Percentiles rank a stretch among this genome's conserved stretches.
These are phyloP conservation scores for Tetramitus jugosus DNA, from an alignment of 208 protist genomes.

Conservation along the genomic window DNA sequence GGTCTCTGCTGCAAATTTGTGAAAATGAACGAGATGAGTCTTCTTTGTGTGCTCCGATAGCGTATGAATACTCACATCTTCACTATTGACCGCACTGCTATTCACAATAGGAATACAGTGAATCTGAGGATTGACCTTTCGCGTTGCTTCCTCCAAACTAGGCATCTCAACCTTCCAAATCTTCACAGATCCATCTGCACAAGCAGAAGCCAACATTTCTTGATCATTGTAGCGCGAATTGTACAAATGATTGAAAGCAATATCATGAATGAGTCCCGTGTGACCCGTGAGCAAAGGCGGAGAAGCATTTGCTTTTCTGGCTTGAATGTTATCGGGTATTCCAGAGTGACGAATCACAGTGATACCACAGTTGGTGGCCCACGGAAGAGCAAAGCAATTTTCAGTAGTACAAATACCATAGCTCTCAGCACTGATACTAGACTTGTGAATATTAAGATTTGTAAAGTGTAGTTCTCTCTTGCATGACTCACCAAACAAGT, in stretches of 20 bases:
- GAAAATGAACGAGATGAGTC: background rate
- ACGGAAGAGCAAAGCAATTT: slow-evolving; percentile 1
- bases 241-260: background rate
- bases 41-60: slow-evolving; percentile 9
- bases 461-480: slow-evolving; percentile 17
- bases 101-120: too few relatives aligned
- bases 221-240: background rate
- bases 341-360: background rate
- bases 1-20: background rate
- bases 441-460: slow-evolving; percentile 10
- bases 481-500: background rate
- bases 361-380: background rate
- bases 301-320: slow-evolving; percentile 1
- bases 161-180: background rate
- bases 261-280: slow-evolving; percentile 9
- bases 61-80: too few relatives aligned
- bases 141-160: background rate
- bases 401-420: background rate
- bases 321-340: background rate
- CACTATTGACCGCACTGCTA: too few relatives aligned
- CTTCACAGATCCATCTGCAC: background rate
- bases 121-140: too few relatives aligned
- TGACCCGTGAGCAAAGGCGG: background rate
- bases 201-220: background rate
- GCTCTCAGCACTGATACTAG: background rate